These are phyloP conservation scores for Phaeodactylum tricornutum DNA, from an alignment of 108 stramenopile genomes.

Conservation along the genomic window DNA sequence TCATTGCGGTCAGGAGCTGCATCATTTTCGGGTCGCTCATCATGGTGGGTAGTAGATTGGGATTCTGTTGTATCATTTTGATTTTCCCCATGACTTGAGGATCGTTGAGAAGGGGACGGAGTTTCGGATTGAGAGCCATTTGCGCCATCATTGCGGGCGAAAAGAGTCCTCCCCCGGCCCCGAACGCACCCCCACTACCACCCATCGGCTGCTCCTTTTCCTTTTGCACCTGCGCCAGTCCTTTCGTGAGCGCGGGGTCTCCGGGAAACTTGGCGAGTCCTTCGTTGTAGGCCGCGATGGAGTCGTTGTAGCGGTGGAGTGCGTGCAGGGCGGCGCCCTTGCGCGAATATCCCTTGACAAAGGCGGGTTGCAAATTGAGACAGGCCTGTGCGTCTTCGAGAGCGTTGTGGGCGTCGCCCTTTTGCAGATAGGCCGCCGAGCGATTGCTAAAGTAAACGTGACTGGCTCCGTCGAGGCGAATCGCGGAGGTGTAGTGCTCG, in stretches of 20 bases:
- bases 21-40: conserved; percentile 80
- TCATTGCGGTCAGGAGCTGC: conserved; percentile 62
- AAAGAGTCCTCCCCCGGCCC: conserved; percentile 56
- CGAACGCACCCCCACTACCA: conserved; percentile 21
- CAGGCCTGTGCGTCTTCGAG: conserved; percentile 93
- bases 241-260: conserved; percentile 82
- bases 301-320: conserved; percentile 91
- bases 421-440: conserved; percentile 91
- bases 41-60: conserved; percentile 70
- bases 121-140: conserved; percentile 88
- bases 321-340: conserved; percentile 94
- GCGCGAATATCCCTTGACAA: conserved; percentile 88
- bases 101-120: conserved; percentile 84
- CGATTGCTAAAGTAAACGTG: conserved; percentile 96
- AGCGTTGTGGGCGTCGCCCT: conserved; percentile 87
- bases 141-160: conserved; percentile 80
- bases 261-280: conserved; percentile 83
- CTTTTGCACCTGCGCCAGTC: conserved; percentile 76
- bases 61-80: conserved; percentile 78
- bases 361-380: conserved; percentile 79
- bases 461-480: conserved; percentile 86
- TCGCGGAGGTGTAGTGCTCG: conserved; percentile 92
- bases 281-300: conserved; percentile 86
- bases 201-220: conserved; percentile 71
- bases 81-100: conserved; percentile 88